These are phyloP conservation scores for Paramecium tetraurelia DNA, from an alignment of 73 alveolate genomes.

Conservation along the genomic window DNA sequence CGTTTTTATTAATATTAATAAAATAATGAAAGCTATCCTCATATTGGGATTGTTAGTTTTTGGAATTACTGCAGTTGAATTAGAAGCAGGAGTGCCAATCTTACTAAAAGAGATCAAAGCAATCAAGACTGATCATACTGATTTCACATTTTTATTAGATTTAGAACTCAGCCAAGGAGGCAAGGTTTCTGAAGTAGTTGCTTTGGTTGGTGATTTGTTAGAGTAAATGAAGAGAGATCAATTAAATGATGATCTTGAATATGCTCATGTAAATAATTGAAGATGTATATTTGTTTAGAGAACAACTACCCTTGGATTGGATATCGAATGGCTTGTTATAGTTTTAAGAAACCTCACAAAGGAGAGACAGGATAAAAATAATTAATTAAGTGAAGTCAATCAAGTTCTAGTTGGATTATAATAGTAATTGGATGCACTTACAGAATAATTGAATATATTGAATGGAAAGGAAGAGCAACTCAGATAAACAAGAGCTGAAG, in stretches of 20 bases:
- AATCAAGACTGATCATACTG: conserved; percentile 40
- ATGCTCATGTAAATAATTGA: conserved; percentile 30
- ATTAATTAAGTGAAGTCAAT: background rate
- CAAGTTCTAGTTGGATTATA: background rate
- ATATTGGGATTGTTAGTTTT: background rate
- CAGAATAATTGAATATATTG: background rate
- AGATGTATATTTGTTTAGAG: background rate
- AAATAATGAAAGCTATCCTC: background rate
- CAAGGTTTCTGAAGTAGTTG: conserved; percentile 27
- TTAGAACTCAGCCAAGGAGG: conserved; percentile 32
- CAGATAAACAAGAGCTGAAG: conserved; percentile 41
- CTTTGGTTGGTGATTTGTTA: conserved; percentile 28
- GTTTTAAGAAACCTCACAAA: conserved; percentile 5
- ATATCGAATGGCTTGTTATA: conserved; percentile 10
- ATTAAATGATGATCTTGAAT: conserved; percentile 42
- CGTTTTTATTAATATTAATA: conserved; percentile 13
- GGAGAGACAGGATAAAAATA: conserved; percentile 1
- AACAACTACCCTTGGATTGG: conserved; percentile 31
- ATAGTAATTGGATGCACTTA: background rate
- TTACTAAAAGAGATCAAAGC: conserved; percentile 42
- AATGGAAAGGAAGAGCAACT: conserved; percentile 42
- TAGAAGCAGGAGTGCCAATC: conserved; percentile 44
- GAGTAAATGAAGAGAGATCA: conserved; percentile 1
- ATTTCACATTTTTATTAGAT: conserved; percentile 18
- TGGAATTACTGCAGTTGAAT: background rate